A percentile compares a stretch with the other conserved stretches of the same genome.
Evolutionary conservation across 2,329 filamentous ascomycete species (phyloP).

Genomic region (Spiromastix sp.): DNA sequence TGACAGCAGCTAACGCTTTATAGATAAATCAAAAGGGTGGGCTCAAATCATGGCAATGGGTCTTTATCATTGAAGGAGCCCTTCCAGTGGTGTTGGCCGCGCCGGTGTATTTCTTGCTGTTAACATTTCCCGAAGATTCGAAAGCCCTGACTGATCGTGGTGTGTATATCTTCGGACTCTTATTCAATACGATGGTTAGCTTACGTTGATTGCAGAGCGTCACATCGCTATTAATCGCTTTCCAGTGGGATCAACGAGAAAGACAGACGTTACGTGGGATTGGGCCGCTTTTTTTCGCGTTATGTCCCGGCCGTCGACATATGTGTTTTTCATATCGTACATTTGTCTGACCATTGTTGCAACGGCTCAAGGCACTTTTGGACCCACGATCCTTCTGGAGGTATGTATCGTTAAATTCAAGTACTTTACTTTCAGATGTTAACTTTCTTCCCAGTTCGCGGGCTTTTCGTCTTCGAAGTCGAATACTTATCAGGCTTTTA

Average conservation of each 20-base stretch:
- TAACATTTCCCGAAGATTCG: neutral
- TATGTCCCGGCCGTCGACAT: neutral
- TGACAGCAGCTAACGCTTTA: too few species aligned
- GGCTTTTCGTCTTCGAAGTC: slow-evolving; percentile 1
- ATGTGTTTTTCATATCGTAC: slow-evolving; percentile 1
- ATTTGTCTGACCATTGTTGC: slow-evolving; percentile 1
- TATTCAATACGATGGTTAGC: neutral
- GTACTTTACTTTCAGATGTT: neutral
- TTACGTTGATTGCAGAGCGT: neutral
- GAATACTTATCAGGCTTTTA: neutral
- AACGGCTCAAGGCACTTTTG: neutral
- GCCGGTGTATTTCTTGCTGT: neutral
- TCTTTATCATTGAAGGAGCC: neutral
- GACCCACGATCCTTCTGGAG: neutral
- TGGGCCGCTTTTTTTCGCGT: neutral
- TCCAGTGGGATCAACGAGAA: neutral
- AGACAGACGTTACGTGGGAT: slow-evolving; percentile 1
- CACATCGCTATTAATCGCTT: slow-evolving; percentile 1
- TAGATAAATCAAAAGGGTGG: neutral
- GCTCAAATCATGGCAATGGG: neutral
- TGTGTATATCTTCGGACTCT: neutral
- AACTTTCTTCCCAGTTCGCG: neutral
- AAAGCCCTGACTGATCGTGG: neutral
- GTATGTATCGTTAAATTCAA: too few species aligned
- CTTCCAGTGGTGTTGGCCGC: neutral